Evolutionary conservation across 352 stramenopile genomes (phyloP), one percentile per base, ranked within the genome.

Genomic region (Thraustochytrium sp.): DNA sequence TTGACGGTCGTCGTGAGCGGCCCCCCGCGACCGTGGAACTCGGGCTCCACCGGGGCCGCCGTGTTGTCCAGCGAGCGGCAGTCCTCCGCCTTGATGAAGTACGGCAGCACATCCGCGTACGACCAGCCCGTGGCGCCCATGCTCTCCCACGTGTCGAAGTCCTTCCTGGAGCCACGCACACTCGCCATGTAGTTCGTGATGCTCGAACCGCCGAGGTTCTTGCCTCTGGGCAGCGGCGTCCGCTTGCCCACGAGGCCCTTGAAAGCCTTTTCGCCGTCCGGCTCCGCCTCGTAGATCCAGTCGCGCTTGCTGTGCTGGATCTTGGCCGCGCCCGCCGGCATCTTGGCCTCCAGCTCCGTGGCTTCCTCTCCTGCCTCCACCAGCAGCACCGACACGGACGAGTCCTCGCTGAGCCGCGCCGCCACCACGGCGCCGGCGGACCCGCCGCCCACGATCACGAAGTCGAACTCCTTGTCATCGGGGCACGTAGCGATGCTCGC

Each of bases 391-490:
- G 36, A 42, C 21, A 85, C 77, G 29, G 3, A 3, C 9, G 36
- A 26, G 68, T 84, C 53, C 37, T 85, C 77, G 21, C 49, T 55
- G 11, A 85, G 73, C 36, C 77, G 77, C 36, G 77, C 61, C 36
- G 77, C 77, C 62, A 85, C 42, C 5, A 59, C 65, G 31, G 77
- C 77, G 31, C 77, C 77, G 42, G 77, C 77, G 73, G 49, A 84
- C 34, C 77, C 77, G 37, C 46, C 77, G 54, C 77, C 77, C 2
- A 85, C 65, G 23, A 85, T 64, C 29, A 85, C 51, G 40, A 83
- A 84, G 77, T 85, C 77, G 38, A 75, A 80, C 65, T 11, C 46
- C 34, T 16, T 38, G 34, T 63, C 34, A 4, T 13, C 40, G 29
- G 62, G 36, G 23, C 23, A 29, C 38, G 51, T 4, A 3, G 48